Conservation (phyloP, 305 asterid species). For the Plantago coronopus region DNA sequence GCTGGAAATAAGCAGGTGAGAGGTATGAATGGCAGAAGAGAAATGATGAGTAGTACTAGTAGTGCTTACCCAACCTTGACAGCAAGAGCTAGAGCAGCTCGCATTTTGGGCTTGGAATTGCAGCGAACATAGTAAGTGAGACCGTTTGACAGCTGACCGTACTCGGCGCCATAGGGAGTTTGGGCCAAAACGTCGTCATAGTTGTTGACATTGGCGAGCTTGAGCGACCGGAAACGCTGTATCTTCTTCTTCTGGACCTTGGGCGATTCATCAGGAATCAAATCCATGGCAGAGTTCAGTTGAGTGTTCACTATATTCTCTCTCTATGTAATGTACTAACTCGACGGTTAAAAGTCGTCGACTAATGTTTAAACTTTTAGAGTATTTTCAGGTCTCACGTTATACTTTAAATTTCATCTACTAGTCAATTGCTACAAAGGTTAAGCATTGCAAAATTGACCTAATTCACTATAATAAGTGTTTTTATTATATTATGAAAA, state of each 20-base stretch:
- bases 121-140: conserved; percentile 81
- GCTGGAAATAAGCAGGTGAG: not conserved
- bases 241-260: conserved; percentile 50
- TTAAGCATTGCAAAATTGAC: no score
- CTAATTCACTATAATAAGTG: no score
- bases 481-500: no score
- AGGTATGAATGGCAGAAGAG: not conserved
- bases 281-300: conserved; percentile 48
- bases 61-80: conserved; percentile 69
- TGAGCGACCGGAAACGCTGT: conserved; percentile 73
- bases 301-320: no score
- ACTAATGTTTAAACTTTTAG: no score
- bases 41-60: no score
- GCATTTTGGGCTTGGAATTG: conserved; percentile 88
- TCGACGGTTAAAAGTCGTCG: no score
- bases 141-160: conserved; percentile 76
- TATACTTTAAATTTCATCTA: no score
- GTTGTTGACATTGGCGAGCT: conserved; percentile 54
- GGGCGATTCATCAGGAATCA: conserved; percentile 65
- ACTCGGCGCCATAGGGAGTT: conserved; percentile 63
- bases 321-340: no score
- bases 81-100: conserved; percentile 95
- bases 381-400: no score
- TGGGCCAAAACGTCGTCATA: conserved; percentile 59
- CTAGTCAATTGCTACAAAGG: no score